Conservation (phyloP, 805 yeast genomes). For the Candida maesae region DNA sequence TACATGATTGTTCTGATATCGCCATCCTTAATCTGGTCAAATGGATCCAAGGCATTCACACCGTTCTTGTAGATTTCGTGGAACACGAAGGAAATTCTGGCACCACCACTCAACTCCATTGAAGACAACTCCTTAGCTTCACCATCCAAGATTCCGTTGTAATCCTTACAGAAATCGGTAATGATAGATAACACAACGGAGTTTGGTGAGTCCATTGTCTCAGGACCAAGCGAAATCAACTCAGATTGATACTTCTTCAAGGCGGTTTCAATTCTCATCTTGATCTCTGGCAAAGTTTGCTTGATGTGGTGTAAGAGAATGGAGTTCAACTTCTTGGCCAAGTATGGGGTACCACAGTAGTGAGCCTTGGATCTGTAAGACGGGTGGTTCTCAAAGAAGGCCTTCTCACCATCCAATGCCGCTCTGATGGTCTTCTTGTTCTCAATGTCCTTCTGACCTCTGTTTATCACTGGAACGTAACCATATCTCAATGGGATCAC, state of each 20-base stretch:
- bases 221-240: constrained; percentile 77
- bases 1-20: constrained; percentile 97
- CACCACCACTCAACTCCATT: constrained; percentile 94
- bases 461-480: constrained; percentile 92
- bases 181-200: constrained; percentile 87
- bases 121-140: constrained; percentile 86
- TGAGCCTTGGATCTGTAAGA: constrained; percentile 90
- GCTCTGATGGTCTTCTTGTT: constrained; percentile 79
- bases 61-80: constrained; percentile 96
- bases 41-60: constrained; percentile 87
- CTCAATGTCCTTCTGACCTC: constrained; percentile 97
- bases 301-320: constrained; percentile 88
- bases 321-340: constrained; percentile 87
- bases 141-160: constrained; percentile 87
- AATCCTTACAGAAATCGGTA: constrained; percentile 89
- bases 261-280: constrained; percentile 81
- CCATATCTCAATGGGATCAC: constrained; percentile 95
- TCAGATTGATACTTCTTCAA: constrained; percentile 82
- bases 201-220: constrained; percentile 82
- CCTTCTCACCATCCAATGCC: constrained; percentile 77
- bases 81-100: constrained; percentile 94
- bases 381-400: constrained; percentile 83
- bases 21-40: constrained; percentile 91
- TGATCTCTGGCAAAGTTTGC: constrained; percentile 87
- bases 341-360: constrained; percentile 97